Evolutionary conservation across 129 eudicot species (phyloP).

Genomic region (Escallonia rubra): DNA sequence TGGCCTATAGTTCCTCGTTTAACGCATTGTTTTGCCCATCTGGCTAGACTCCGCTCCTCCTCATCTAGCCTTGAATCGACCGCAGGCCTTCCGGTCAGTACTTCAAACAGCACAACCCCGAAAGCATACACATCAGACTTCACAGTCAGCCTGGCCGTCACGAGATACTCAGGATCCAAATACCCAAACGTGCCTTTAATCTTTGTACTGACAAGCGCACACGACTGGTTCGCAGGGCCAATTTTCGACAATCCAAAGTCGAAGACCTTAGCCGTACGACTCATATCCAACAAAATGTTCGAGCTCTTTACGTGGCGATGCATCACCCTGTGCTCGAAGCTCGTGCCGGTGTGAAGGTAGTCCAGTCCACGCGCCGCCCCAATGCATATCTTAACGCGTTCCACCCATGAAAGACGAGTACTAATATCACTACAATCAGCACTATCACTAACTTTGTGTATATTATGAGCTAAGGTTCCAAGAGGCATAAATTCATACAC

Average conservation of each 20-base stretch:
- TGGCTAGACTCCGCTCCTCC: not conserved
- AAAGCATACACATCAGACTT: conserved; percentile 10
- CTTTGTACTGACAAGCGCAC: not conserved
- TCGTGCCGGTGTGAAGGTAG: conserved; percentile 36
- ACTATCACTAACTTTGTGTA: conserved; percentile 9
- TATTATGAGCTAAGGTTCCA: conserved; percentile 26
- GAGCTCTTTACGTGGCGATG: conserved; percentile 26
- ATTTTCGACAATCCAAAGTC: conserved; percentile 16
- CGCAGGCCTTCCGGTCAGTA: not conserved
- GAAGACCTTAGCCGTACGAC: conserved; percentile 1
- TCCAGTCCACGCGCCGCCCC: conserved; percentile 34
- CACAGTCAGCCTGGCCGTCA: not conserved
- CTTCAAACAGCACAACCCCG: conserved; percentile 6
- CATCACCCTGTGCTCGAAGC: conserved; percentile 20
- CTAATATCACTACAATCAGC: not conserved
- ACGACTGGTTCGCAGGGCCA: conserved; percentile 2
- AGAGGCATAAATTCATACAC: not conserved
- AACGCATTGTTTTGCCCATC: not conserved
- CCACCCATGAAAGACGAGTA: conserved; percentile 16
- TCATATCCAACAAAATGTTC: conserved; percentile 11
- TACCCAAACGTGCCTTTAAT: conserved; percentile 16
- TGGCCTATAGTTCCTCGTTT: not conserved
- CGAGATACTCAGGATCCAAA: conserved; percentile 8
- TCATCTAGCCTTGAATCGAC: conserved; percentile 1
- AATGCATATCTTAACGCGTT: conserved; percentile 24